Evolutionary conservation across 2,329 filamentous ascomycete genomes (phyloP).

Genomic region (Chaetothyriales sp.): DNA sequence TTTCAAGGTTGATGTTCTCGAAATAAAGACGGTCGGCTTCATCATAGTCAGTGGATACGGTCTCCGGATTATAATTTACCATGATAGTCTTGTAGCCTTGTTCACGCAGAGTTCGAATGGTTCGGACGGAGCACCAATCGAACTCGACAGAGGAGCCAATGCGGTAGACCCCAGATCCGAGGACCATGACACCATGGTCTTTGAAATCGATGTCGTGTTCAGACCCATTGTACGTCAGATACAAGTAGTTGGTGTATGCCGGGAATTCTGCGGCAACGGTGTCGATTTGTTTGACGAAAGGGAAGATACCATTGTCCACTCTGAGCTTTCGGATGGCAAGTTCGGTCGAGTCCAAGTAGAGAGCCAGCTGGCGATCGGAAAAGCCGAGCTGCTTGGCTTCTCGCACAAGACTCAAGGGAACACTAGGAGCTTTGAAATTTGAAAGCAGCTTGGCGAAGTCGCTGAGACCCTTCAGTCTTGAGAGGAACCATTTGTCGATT

Average conservation of each 20-base stretch:
- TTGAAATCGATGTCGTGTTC: conserved; percentile 72
- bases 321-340: conserved; percentile 71
- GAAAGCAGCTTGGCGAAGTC: conserved; percentile 73
- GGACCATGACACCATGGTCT: conserved; percentile 88
- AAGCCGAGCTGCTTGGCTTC: conserved; percentile 90
- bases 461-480: conserved; percentile 76
- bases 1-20: conserved; percentile 85
- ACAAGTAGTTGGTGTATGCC: conserved; percentile 86
- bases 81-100: conserved; percentile 86
- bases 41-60: conserved; percentile 79
- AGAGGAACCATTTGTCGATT: conserved; percentile 98
- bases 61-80: conserved; percentile 90
- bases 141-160: conserved; percentile 98
- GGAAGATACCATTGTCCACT: conserved; percentile 71
- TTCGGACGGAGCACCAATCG: conserved; percentile 94
- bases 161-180: conserved; percentile 89
- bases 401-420: conserved; percentile 51
- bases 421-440: conserved; percentile 50
- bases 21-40: conserved; percentile 93
- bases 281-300: conserved; percentile 95
- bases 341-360: conserved; percentile 90
- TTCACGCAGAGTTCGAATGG: conserved; percentile 76
- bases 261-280: conserved; percentile 96
- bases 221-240: conserved; percentile 84
- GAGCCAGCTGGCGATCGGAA: conserved; percentile 81